Evolutionary conservation across 371 early-diverging fungal species (phyloP).

Genomic region (Mortierella sp.): DNA sequence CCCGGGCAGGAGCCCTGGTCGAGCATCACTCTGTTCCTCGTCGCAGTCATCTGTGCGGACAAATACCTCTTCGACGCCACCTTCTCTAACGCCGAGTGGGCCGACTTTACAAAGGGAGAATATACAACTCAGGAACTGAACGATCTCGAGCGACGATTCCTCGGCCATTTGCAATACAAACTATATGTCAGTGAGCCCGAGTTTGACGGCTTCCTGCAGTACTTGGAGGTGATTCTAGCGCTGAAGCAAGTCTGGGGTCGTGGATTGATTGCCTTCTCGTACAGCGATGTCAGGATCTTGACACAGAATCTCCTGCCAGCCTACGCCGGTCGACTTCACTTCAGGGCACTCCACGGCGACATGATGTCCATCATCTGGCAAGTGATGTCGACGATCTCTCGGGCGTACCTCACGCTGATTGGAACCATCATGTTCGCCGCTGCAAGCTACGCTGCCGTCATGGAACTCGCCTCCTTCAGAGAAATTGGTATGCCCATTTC

Average conservation of each 20-base stretch:
- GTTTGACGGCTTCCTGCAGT: conserved; percentile 64
- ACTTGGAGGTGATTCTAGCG: conserved; percentile 64
- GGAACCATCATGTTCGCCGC: conserved; percentile 50
- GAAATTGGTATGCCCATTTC: neutral
- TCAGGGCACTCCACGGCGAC: conserved; percentile 47
- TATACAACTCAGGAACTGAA: conserved; percentile 67
- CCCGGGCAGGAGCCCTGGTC: conserved; percentile 37
- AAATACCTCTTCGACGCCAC: conserved; percentile 64
- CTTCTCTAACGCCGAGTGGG: conserved; percentile 74
- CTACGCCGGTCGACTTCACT: conserved; percentile 64
- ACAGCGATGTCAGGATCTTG: conserved; percentile 65
- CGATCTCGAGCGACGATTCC: conserved; percentile 62
- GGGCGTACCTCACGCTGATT: conserved; percentile 39
- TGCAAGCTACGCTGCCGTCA: conserved; percentile 37
- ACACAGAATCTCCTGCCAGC: conserved; percentile 61
- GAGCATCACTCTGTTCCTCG: conserved; percentile 52
- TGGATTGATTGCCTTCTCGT: conserved; percentile 56
- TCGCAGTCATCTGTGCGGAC: conserved; percentile 54
- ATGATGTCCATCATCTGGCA: conserved; percentile 50
- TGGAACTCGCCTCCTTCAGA: conserved; percentile 26
- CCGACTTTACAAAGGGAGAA: conserved; percentile 63
- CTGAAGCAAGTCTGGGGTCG: conserved; percentile 59
- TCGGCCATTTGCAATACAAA: conserved; percentile 60
- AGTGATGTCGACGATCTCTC: conserved; percentile 38
- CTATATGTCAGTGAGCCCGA: conserved; percentile 62